Conservation (phyloP, 1,284 basidiomycete genomes). For the Gyrodon tennesseensis region DNA sequence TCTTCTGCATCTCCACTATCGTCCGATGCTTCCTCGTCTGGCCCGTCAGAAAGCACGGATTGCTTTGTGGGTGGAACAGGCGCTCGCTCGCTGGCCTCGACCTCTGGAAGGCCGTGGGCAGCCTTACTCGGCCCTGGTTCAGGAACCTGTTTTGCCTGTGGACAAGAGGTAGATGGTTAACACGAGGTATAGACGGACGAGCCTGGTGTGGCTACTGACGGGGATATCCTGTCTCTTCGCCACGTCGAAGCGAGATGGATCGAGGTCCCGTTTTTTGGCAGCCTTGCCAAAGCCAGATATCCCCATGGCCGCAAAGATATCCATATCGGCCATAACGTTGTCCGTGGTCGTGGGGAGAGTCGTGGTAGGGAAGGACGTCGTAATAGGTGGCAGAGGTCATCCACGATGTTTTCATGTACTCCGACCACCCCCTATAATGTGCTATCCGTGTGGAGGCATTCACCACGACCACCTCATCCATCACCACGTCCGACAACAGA, state of each 20-base stretch:
- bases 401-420: conserved; percentile 26
- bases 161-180: conserved; percentile 25
- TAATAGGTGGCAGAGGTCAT: conserved; percentile 32
- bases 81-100: conserved; percentile 14
- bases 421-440: conserved; percentile 28
- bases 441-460: neutral
- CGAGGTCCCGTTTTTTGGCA: conserved; percentile 62
- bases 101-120: conserved; percentile 15
- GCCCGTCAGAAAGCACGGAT: conserved; percentile 28
- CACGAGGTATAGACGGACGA: conserved; percentile 29
- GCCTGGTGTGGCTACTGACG: conserved; percentile 23
- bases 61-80: conserved; percentile 15
- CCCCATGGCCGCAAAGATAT: conserved; percentile 76
- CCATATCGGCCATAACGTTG: conserved; percentile 58
- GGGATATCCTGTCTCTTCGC: conserved; percentile 60
- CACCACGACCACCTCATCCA: conserved; percentile 7
- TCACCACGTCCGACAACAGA: conserved; percentile 17
- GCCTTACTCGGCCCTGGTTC: conserved; percentile 30
- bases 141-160: conserved; percentile 24
- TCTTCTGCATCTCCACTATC: conserved; percentile 43
- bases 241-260: conserved; percentile 71
- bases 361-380: neutral
- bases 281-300: conserved; percentile 77
- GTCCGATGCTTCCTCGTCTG: conserved; percentile 39
- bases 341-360: conserved; percentile 9